Base-by-base conservation (phyloP, 306 rosid species). In the Biancaea sappan region DNA sequence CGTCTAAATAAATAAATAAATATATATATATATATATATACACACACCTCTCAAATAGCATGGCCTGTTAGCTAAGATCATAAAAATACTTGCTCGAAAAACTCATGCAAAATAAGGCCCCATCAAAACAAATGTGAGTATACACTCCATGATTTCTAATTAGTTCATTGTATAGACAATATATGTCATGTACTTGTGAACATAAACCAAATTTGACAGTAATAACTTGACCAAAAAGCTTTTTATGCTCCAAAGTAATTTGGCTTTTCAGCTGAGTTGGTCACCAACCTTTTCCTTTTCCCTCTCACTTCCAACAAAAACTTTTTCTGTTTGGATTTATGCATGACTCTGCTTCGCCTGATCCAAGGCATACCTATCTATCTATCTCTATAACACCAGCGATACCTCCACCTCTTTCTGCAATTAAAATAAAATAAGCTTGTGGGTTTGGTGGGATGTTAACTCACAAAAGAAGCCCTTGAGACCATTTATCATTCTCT, bases 301-400 rank as follows among this genome's bases (percentile, higher is more conserved):
- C 48, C 8, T 38, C 47, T 69, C 80, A 59, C 80, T 59, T 54
- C 71, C 73, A 57, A 79, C 83, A 80, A 77, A 58, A 82, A 72
- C 13, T 16, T 77, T 77, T 28, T 13, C 73, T 79, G 78, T 86
- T 82, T 84, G 85, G 84, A 75, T 67, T 63, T 80, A 78, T 54
- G 78, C 75, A 87, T 65, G 80, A 71, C 71, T 75, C 85, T 62
- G 29, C 15, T 21, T 19, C 68, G 52, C 82, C 77, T 68, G 84
- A 83, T 83, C 86, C 86, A 78, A 85, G 83, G 31, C 89, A 80
- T 50, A n/a, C n/a, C n/a, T n/a, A n/a, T n/a, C n/a, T n/a, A n/a
- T n/a, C n/a, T n/a, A n/a, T n/a, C n/a, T n/a, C 52, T 51, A 51
- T 35, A 37, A 22, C 46, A 24, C 38, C 21, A 71, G 28, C 31